A percentile compares a stretch with the other conserved stretches of the same genome.
These are phyloP conservation scores for Helicocarpus griseus DNA, from an alignment of 2,329 filamentous ascomycete species.

Conservation along the genomic window DNA sequence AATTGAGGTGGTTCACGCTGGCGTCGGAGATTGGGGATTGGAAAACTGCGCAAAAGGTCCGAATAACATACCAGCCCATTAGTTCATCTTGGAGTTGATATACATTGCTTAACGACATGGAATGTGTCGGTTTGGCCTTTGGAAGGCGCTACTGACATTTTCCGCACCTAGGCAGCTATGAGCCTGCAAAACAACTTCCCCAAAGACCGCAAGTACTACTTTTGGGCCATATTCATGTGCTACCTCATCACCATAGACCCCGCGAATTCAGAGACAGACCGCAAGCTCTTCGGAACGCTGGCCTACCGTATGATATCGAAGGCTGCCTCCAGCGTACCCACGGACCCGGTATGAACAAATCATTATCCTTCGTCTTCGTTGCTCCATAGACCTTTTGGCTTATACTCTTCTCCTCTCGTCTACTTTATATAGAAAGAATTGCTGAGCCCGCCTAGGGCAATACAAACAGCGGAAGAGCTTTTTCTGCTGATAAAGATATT, in stretches of 20 bases:
- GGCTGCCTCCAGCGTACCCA: constrained; percentile 35
- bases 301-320: constrained; percentile 42
- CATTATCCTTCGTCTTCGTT: constrained; percentile 2
- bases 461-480: constrained; percentile 39
- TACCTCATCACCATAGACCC: constrained; percentile 31
- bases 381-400: constrained; percentile 6
- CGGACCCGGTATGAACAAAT: constrained; percentile 29
- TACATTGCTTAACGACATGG: background rate
- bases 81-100: background rate
- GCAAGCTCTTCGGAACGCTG: constrained; percentile 40
- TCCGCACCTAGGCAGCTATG: constrained; percentile 35
- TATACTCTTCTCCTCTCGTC: constrained; percentile 14
- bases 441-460: constrained; percentile 32
- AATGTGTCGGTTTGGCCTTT: background rate
- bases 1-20: constrained; percentile 36
- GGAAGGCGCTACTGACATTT: constrained; percentile 17
- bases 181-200: constrained; percentile 41
- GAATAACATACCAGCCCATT: constrained; percentile 6
- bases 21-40: constrained; percentile 34
- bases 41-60: constrained; percentile 41
- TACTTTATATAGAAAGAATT: constrained; percentile 31
- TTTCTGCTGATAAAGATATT: constrained; percentile 36
- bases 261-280: constrained; percentile 30
- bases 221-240: constrained; percentile 41
- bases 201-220: constrained; percentile 38